Evolutionary conservation across 2,329 filamentous ascomycete species (phyloP).

Genomic region (Fusarium decemcellulare): DNA sequence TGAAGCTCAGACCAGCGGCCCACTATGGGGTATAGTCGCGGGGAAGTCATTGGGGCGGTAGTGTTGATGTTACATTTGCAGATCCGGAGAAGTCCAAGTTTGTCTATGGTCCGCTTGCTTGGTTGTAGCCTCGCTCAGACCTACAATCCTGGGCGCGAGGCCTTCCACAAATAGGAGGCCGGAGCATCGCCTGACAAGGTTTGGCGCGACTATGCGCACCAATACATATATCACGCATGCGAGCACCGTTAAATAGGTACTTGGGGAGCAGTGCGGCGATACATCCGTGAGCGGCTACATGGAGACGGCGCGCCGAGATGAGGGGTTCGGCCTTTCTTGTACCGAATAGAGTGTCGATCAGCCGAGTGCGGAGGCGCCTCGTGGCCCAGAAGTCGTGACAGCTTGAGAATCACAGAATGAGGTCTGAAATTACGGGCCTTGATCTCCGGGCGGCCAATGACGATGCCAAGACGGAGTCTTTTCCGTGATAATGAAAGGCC

Average conservation of each 20-base stretch:
- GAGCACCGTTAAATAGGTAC: not conserved
- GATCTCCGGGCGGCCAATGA: too few species aligned
- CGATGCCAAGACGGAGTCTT: not conserved
- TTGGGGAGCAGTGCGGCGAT: not conserved
- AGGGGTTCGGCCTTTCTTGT: conserved; percentile 3
- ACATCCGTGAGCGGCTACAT: not conserved
- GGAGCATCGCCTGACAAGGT: not conserved
- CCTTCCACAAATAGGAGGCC: conserved; percentile 31
- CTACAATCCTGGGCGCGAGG: not conserved
- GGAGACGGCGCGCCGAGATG: not conserved
- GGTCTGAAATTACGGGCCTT: too few species aligned
- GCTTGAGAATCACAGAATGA: too few species aligned
- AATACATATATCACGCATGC: conserved; percentile 9
- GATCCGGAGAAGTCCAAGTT: conserved; percentile 21
- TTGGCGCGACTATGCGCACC: conserved; percentile 16
- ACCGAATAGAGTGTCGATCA: not conserved
- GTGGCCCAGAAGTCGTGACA: too few species aligned
- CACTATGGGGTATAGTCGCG: not conserved
- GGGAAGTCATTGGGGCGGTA: conserved; percentile 27
- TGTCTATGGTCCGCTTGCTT: conserved; percentile 4
- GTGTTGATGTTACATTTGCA: conserved; percentile 27
- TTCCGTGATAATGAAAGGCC: not conserved
- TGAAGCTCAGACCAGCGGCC: not conserved
- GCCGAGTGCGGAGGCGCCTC: not conserved
- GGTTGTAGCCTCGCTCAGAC: conserved; percentile 9